Evolutionary conservation across 192 early-diverging fungal genomes (phyloP), one percentile per base, ranked within the genome.

Genomic region (Coemansia sp.): DNA sequence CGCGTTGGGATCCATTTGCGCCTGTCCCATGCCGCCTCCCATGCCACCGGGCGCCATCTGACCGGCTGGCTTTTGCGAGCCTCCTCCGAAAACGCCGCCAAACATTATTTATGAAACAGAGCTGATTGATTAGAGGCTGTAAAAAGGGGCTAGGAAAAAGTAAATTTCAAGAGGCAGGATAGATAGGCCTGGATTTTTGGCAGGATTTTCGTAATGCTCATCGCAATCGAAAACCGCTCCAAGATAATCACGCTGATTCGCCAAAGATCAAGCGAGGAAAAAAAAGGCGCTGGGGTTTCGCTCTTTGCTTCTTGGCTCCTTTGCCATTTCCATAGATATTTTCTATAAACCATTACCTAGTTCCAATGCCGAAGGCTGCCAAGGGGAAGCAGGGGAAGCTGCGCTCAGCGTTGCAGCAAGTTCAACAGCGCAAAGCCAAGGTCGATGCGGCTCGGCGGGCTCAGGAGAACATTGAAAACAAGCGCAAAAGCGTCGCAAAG

Each of bases 1-100:
- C 18, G 74, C 74, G 50, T 83, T 74, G 42, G 80, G 71, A 47
- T 83, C 75, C 75, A 77, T 71, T 59, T 75, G 79, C 1, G 37
- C 57, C 25, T 55, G 53, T 34, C 66, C 69, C 68, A 64, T 62
- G 55, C 57, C 61, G 20, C 68, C 68, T 31, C 53, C 60, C 62
- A 66, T 64, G 35, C 61, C 47, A 3, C 52, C 63, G 6, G 69
- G 38, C 10, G 59, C 38, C 21, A 59, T 60, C 33, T 31, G 55
- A 7, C 55, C 55, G 2, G 8, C 42, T 23, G 76, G 64, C 37
- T 71, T 65, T 31, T 68, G 69, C 1, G 65, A 36, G 31, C 66
- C 64, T 18, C 76, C 77, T 60, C 77, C 77, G 14, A 80, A 69
- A 20, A 71, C 66, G 13, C 77, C 77, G 48, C 77, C 77, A 65